phyloP scores from a whole-genome alignment of 192 early-diverging fungal genomes.

The Dispira simplex region DNA sequence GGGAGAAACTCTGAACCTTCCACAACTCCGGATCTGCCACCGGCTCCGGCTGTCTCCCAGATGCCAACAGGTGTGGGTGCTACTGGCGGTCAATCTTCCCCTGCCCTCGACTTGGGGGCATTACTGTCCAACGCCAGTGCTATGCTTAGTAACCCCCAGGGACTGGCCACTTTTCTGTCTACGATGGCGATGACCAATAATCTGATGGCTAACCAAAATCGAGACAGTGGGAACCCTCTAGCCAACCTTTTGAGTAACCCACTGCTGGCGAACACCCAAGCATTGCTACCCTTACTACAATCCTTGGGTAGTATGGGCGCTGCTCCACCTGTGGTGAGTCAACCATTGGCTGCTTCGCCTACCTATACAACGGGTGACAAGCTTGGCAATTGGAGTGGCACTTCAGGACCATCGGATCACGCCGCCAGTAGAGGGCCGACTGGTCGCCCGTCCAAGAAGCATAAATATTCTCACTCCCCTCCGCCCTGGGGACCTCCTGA shows the following conservation, averaged over 20 bases:
- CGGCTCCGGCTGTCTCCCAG: neutral
- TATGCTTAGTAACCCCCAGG: conserved; percentile 4
- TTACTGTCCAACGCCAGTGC: neutral
- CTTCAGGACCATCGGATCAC: neutral
- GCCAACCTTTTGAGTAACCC: neutral
- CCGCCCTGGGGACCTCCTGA: neutral
- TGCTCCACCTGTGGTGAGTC: neutral
- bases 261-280: neutral
- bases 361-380: neutral
- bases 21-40: neutral
- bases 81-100: neutral
- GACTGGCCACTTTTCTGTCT: neutral
- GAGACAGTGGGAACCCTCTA: neutral
- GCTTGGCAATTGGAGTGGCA: neutral
- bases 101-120: neutral
- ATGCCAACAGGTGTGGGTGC: neutral
- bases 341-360: neutral
- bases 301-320: neutral
- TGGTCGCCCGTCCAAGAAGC: neutral
- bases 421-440: neutral
- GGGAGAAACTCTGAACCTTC: neutral
- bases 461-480: too few relatives aligned
- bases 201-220: neutral
- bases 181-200: neutral
- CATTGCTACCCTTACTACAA: neutral